Evolutionary conservation across 495 filamentous ascomycete genomes (phyloP), one percentile per base, ranked within the genome.

Genomic region (Aspergillus conjunctus): DNA sequence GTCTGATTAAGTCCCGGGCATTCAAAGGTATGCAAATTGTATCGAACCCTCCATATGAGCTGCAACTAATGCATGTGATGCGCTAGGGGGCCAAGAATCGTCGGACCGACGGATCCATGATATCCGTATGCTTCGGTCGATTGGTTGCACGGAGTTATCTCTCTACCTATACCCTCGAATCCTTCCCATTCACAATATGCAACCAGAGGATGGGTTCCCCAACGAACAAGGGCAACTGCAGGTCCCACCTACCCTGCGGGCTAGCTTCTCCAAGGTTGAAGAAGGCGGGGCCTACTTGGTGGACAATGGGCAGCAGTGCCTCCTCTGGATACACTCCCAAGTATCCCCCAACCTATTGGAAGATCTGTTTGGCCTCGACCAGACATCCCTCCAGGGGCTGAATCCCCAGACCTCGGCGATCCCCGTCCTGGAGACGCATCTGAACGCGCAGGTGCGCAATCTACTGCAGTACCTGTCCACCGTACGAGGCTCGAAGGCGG

Each of bases 81-180:
- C 56, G 10, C 45, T 60, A 79, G 83, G 84, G 51, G 93, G 95
- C 56, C 85, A 85, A 61, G 95, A 98, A 73, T 87, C 91, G n/a
- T 88, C 89, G 31, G 94, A 99, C 74, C 88, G 95, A 48, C 83
- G 94, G 63, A 88, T 92, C 12, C 88, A 97, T 70, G 92, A 96
- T 61, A 88, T 93, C 85, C 87, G 93, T 48, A 86, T 96, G 82
- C 84, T 99, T 62, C 88, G 91, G 59, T 85, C 87, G 8, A 93
- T 97, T 81, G 91, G 92, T 26, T 84, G 88, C 39, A 81, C 87
- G 20, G 94, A 98, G 72, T 77, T 97, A 37, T 91, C 90, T 17
- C 81, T 97, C 45, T 97, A 97, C 74, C 88, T 99, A 58, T 99
- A 99, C 71, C 94, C 94, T 30, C 88, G 91, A 52, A 94, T 99